These are phyloP conservation scores for Beverwykella pulmonaria DNA, from an alignment of 495 filamentous ascomycete species.

Conservation along the genomic window DNA sequence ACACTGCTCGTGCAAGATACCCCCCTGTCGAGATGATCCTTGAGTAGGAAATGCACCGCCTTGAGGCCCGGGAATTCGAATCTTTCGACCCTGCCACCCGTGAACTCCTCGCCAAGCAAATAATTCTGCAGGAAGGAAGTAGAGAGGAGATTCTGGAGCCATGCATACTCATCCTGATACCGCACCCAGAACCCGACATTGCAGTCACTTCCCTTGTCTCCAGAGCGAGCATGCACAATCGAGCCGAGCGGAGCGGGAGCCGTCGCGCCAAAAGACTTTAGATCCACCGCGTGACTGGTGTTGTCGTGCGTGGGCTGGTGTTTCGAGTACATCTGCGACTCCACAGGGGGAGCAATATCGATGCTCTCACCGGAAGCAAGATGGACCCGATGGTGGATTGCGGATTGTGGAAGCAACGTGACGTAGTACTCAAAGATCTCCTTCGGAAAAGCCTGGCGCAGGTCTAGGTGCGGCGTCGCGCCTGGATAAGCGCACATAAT, in stretches of 20 bases:
- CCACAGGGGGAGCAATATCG: conserved; percentile 29
- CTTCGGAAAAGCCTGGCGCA: conserved; percentile 28
- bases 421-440: conserved; percentile 39
- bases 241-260: conserved; percentile 38
- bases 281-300: conserved; percentile 8
- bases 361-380: conserved; percentile 28
- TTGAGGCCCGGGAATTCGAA: conserved; percentile 39
- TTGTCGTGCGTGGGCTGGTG: conserved; percentile 35
- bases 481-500: conserved; percentile 48
- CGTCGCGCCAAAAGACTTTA: conserved; percentile 36
- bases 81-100: conserved; percentile 37
- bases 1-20: conserved; percentile 38
- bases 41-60: conserved; percentile 46
- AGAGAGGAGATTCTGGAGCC: conserved; percentile 43
- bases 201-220: conserved; percentile 46
- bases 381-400: conserved; percentile 27
- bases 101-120: conserved; percentile 41
- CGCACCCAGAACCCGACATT: conserved; percentile 46
- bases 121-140: conserved; percentile 35
- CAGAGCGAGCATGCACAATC: conserved; percentile 43
- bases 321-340: conserved; percentile 20
- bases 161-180: conserved; percentile 39
- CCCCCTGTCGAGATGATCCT: conserved; percentile 41
- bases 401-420: conserved; percentile 32
- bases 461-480: conserved; percentile 47